phyloP scores from a whole-genome alignment of 2,329 filamentous ascomycete species.

The Cytospora leucostoma region DNA sequence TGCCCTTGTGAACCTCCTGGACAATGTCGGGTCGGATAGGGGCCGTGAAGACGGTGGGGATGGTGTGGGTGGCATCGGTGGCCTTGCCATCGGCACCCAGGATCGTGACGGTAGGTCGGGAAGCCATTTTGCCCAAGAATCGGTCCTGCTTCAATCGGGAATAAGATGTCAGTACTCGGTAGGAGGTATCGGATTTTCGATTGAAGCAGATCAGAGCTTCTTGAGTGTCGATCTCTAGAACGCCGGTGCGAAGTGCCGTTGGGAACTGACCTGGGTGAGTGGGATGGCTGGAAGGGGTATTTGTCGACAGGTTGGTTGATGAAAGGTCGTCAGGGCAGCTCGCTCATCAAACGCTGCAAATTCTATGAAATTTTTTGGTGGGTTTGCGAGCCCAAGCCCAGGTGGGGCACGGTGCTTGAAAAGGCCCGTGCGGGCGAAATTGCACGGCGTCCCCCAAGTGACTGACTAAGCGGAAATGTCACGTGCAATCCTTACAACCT shows the following conservation, averaged over 20 bases:
- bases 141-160: slow-evolving; percentile 25
- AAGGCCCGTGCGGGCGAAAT: not conserved
- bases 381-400: slow-evolving; percentile 16
- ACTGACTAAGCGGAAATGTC: not conserved
- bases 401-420: not conserved
- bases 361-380: slow-evolving; percentile 26
- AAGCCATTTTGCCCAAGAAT: slow-evolving; percentile 71
- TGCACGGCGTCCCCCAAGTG: not conserved
- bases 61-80: slow-evolving; percentile 84
- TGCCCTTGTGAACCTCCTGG: slow-evolving; percentile 97
- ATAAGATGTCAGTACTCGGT: slow-evolving; percentile 19
- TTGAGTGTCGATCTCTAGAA: not conserved
- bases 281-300: slow-evolving; percentile 21
- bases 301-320: slow-evolving; percentile 23
- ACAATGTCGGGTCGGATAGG: slow-evolving; percentile 99
- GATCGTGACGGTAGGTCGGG: slow-evolving; percentile 96
- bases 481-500: not conserved
- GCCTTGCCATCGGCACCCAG: slow-evolving; percentile 93
- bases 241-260: not conserved
- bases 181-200: not conserved
- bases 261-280: slow-evolving; percentile 12
- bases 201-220: not conserved
- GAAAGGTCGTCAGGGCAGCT: slow-evolving; percentile 5
- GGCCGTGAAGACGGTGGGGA: slow-evolving; percentile 94
- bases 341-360: slow-evolving; percentile 8